Conservation (phyloP, 768 basidiomycete genomes). For the Pleurotus platypus region DNA sequence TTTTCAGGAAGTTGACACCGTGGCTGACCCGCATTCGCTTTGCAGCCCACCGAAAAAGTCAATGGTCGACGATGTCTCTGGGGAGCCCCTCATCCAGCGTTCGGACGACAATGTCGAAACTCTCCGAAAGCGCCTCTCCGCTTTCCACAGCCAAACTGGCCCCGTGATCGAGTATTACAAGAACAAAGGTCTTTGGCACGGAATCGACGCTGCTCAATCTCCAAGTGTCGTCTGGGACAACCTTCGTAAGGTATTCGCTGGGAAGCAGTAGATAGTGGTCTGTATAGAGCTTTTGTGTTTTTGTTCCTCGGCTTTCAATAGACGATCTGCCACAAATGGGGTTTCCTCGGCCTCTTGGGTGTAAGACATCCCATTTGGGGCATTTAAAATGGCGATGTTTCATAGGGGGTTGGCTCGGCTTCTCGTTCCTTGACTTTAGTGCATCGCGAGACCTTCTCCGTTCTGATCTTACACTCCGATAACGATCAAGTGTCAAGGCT, state of each 20-base stretch:
- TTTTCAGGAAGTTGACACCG: neutral
- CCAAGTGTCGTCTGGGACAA: slow-evolving; percentile 91
- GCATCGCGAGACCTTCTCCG: neutral
- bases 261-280: slow-evolving; percentile 33
- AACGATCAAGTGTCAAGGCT: neutral
- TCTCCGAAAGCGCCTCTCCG: slow-evolving; percentile 78
- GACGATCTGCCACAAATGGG: neutral
- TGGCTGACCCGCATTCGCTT: neutral
- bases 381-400: no score
- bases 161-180: slow-evolving; percentile 98
- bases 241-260: slow-evolving; percentile 61
- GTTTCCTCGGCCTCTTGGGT: neutral
- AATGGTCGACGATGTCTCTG: slow-evolving; percentile 91
- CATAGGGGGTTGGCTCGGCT: neutral
- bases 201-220: slow-evolving; percentile 91
- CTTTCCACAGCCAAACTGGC: slow-evolving; percentile 93
- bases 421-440: neutral
- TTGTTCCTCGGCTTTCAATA: no score
- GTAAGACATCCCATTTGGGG: no score
- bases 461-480: neutral
- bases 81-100: slow-evolving; percentile 94
- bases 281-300: no score
- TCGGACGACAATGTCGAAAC: slow-evolving; percentile 98
- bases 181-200: slow-evolving; percentile 83
- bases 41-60: slow-evolving; percentile 92